Conservation (phyloP, 108 stramenopile species). For the Nannochloropsis oceanica region DNA sequence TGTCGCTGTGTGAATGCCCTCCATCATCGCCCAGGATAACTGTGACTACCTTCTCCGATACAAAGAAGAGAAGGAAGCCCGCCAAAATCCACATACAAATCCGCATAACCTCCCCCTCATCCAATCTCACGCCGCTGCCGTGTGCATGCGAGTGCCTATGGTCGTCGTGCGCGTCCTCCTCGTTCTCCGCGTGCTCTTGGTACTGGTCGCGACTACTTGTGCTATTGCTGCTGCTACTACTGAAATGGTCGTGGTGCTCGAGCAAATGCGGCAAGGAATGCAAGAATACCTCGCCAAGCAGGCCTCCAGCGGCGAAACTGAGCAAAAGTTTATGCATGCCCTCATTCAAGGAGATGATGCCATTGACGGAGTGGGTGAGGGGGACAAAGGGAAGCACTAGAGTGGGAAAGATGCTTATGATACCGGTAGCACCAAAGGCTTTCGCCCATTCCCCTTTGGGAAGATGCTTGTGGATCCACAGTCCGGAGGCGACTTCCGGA, state of each 20-base stretch:
- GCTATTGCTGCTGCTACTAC: background rate
- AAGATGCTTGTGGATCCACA: background rate
- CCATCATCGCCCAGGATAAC: background rate
- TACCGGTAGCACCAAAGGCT: constrained; percentile 4
- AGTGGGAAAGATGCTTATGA: constrained; percentile 18
- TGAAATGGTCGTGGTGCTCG: background rate
- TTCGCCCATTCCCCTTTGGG: background rate
- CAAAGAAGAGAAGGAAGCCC: constrained; percentile 29
- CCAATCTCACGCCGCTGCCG: background rate
- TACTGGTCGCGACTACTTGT: background rate
- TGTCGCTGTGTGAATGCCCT: background rate
- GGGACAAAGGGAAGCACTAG: constrained; percentile 25
- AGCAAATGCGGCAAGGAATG: constrained; percentile 36
- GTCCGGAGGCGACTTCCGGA: too few species aligned
- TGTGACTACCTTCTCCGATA: constrained; percentile 9
- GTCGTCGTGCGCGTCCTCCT: background rate
- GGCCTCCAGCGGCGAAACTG: constrained; percentile 26
- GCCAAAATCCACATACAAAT: constrained; percentile 16
- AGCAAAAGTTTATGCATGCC: constrained; percentile 11
- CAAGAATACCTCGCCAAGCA: constrained; percentile 41
- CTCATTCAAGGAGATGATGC: background rate
- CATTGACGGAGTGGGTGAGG: background rate
- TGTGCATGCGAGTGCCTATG: background rate
- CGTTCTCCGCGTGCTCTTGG: background rate
- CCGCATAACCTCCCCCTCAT: constrained; percentile 1